Percentiles rank a stretch among this genome's conserved stretches.
phyloP scores from a whole-genome alignment of 768 basidiomycete genomes.

The Phanerochaete sordida region DNA sequence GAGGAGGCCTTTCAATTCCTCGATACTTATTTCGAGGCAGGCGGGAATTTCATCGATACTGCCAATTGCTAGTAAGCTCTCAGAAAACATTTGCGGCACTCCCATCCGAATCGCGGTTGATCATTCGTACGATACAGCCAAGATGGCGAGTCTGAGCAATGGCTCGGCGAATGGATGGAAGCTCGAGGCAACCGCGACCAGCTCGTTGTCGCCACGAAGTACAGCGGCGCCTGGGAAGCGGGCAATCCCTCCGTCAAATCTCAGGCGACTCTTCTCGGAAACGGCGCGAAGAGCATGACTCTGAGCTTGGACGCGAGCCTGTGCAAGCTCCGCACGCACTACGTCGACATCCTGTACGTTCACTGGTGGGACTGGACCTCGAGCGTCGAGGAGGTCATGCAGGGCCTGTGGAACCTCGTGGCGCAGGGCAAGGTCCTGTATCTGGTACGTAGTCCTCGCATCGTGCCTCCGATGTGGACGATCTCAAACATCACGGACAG shows the following conservation, averaged over 20 bases:
- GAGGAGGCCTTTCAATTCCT: conserved; percentile 37
- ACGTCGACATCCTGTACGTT: conserved; percentile 43
- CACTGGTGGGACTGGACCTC: conserved; percentile 38
- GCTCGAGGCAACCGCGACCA: conserved; percentile 27
- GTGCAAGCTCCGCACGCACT: conserved; percentile 36
- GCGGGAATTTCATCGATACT: conserved; percentile 48
- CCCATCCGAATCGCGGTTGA: too few species aligned
- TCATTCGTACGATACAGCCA: background rate
- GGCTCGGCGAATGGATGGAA: conserved; percentile 38
- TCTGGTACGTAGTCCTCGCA: conserved; percentile 2
- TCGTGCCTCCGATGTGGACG: background rate
- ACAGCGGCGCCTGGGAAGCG: background rate
- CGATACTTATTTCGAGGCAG: conserved; percentile 39
- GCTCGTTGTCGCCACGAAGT: conserved; percentile 29
- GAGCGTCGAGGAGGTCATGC: conserved; percentile 36
- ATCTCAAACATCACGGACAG: conserved; percentile 7
- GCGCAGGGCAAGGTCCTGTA: conserved; percentile 32
- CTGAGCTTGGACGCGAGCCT: conserved; percentile 28
- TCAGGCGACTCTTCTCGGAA: conserved; percentile 33
- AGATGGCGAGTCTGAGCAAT: conserved; percentile 26
- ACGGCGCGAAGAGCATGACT: conserved; percentile 29
- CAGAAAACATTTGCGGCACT: background rate
- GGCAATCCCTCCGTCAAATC: background rate
- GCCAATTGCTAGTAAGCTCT: conserved; percentile 40
- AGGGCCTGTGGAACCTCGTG: conserved; percentile 32